Percentiles rank a stretch among this genome's conserved stretches.
Conservation (phyloP, 2,329 filamentous ascomycete species). For the Ascochyta clinopodiicola region DNA sequence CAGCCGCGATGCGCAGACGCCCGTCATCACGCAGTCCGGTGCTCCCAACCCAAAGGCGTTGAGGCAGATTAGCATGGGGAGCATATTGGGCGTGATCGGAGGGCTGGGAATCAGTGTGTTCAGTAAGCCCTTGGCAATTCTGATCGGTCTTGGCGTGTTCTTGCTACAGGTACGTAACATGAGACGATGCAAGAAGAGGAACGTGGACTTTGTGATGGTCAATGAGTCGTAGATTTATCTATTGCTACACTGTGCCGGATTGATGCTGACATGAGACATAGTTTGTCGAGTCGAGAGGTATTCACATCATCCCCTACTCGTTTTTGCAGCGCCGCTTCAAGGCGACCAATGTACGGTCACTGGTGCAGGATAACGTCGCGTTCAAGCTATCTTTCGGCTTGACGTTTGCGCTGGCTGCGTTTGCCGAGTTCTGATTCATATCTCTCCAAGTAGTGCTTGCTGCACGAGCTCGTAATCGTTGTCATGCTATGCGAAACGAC, state of each 20-base stretch:
- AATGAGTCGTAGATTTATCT: neutral
- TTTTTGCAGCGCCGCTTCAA: constrained; percentile 59
- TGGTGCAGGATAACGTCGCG: constrained; percentile 64
- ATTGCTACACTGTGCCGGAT: neutral
- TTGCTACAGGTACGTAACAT: constrained; percentile 63
- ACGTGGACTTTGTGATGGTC: neutral
- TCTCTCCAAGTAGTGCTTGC: constrained; percentile 7
- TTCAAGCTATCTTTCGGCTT: constrained; percentile 75
- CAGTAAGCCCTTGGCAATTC: constrained; percentile 71
- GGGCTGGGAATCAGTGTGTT: constrained; percentile 73
- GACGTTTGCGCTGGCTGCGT: constrained; percentile 74
- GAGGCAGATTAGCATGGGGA: constrained; percentile 55
- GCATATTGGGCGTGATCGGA: constrained; percentile 52
- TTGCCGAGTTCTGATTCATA: constrained; percentile 59
- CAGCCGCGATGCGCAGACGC: constrained; percentile 48
- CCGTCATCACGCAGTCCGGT: constrained; percentile 48
- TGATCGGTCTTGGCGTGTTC: constrained; percentile 70
- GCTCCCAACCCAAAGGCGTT: constrained; percentile 51
- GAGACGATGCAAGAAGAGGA: neutral
- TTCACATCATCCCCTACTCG: constrained; percentile 58
- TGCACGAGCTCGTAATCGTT: constrained; percentile 6
- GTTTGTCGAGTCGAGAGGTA: constrained; percentile 59
- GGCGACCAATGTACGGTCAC: constrained; percentile 57
- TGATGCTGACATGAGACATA: constrained; percentile 35
- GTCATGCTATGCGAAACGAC: constrained; percentile 12